Percentiles rank a stretch among this genome's conserved stretches.
Evolutionary conservation across 2,329 filamentous ascomycete species (phyloP).

Genomic region (Diaporthe citrichinensis): DNA sequence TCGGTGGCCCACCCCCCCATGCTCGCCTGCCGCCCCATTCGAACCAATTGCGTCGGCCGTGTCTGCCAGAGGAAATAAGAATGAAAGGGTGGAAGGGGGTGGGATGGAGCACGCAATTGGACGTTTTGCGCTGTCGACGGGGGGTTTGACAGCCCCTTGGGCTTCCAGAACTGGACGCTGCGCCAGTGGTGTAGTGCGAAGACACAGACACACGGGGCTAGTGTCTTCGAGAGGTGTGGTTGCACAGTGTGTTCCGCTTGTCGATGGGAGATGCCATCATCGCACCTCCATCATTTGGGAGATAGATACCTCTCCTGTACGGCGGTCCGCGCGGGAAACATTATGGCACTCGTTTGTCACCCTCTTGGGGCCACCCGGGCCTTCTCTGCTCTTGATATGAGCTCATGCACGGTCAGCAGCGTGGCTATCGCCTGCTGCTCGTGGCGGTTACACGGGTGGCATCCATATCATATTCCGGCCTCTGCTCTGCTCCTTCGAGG

Average conservation of each 20-base stretch:
- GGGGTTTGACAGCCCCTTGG: not conserved
- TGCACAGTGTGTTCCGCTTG: not conserved
- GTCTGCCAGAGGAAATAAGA: not conserved
- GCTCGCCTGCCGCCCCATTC: not conserved
- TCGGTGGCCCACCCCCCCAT: not conserved
- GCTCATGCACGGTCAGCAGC: constrained; percentile 21
- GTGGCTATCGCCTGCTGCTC: constrained; percentile 25
- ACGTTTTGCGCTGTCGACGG: constrained; percentile 12
- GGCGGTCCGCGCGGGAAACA: not conserved
- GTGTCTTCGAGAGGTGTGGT: constrained; percentile 28
- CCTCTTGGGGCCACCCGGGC: not conserved
- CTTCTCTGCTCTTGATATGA: not conserved
- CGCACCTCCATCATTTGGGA: not conserved
- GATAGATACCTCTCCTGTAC: not conserved
- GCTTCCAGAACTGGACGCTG: constrained; percentile 1
- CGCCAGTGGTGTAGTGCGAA: not conserved
- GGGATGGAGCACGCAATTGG: constrained; percentile 13
- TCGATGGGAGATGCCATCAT: not conserved
- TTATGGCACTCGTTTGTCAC: constrained; percentile 6
- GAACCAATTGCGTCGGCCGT: constrained; percentile 7
- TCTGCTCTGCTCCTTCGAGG: constrained; percentile 12
- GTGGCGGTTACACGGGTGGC: constrained; percentile 21
- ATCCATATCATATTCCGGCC: constrained; percentile 30
- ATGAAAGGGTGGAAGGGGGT: not conserved
- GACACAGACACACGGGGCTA: constrained; percentile 9